Conservation (phyloP, 2,329 filamentous ascomycete genomes). For the Chrysoporthe austroafricana region DNA sequence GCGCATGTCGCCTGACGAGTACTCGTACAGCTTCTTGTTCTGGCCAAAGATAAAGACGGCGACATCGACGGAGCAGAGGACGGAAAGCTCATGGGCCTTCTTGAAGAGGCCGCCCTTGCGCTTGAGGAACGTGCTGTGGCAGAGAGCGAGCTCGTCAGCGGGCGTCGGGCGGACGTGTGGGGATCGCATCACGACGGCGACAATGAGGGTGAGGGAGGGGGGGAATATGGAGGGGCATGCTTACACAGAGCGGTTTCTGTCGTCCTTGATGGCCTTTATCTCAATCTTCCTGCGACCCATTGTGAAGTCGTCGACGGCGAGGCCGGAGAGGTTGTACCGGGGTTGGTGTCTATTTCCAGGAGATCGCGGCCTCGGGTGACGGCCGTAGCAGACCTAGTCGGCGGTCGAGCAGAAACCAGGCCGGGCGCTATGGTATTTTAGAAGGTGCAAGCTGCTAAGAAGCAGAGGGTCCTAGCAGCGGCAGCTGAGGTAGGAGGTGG, state of each 20-base stretch:
- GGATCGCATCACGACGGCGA: conserved; percentile 1
- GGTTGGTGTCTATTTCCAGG: conserved; percentile 24
- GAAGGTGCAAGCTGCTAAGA: conserved; percentile 4
- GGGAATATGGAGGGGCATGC: conserved; percentile 38
- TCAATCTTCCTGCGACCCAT: conserved; percentile 99
- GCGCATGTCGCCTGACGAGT: conserved; percentile 91
- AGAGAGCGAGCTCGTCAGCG: conserved; percentile 20
- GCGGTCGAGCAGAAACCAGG: conserved; percentile 23
- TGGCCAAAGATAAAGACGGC: conserved; percentile 98
- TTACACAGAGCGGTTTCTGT: conserved; percentile 96
- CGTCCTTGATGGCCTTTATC: conserved; percentile 99
- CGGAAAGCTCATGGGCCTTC: conserved; percentile 97
- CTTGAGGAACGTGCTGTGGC: conserved; percentile 87
- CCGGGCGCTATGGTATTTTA: conserved; percentile 18
- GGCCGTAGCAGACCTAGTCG: conserved; percentile 26
- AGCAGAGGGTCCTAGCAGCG: conserved; percentile 6
- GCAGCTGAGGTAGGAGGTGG: conserved; percentile 15
- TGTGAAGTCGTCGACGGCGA: conserved; percentile 36
- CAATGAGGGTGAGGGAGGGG: neutral
- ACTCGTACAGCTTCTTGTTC: conserved; percentile 99
- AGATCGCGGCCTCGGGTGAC: conserved; percentile 23
- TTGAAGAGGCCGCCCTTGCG: conserved; percentile 99
- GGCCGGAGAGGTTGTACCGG: conserved; percentile 7
- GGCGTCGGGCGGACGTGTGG: conserved; percentile 8
- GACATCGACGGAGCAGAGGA: conserved; percentile 97